A percentile compares a stretch with the other conserved stretches of the same genome.
Conservation (phyloP, 495 filamentous ascomycete genomes). For the Penicillium egyptiacum region DNA sequence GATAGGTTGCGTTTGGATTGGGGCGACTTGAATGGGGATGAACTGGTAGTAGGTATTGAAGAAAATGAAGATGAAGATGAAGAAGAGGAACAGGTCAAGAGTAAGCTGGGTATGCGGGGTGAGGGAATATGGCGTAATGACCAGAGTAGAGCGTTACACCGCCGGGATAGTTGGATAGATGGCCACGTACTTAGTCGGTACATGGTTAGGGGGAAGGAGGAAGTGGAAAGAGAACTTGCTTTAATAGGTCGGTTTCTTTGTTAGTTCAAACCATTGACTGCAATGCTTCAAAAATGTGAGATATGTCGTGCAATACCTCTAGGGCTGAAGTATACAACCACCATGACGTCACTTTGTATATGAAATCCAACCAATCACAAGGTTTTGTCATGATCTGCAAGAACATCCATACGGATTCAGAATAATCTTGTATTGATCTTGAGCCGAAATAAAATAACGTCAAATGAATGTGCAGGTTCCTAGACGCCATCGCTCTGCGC, state of each 20-base stretch:
- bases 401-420: background rate
- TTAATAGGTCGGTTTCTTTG: background rate
- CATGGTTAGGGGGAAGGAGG: background rate
- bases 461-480: conserved; percentile 9
- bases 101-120: conserved; percentile 1
- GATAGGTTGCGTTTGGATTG: conserved; percentile 4
- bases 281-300: background rate
- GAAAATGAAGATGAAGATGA: background rate
- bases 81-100: background rate
- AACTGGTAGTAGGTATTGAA: background rate
- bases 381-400: conserved; percentile 18
- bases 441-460: conserved; percentile 4
- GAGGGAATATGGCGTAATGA: conserved; percentile 5
- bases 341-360: conserved; percentile 19
- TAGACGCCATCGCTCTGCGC: conserved; percentile 11
- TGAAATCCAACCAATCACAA: conserved; percentile 16
- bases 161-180: background rate
- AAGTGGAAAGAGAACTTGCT: background rate
- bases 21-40: background rate
- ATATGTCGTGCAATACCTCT: background rate
- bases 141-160: conserved; percentile 5
- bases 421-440: background rate
- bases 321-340: conserved; percentile 4
- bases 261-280: background rate
- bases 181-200: background rate